Evolutionary conservation across 129 eudicot genomes (phyloP).

Genomic region (Escallonia herrerae): DNA sequence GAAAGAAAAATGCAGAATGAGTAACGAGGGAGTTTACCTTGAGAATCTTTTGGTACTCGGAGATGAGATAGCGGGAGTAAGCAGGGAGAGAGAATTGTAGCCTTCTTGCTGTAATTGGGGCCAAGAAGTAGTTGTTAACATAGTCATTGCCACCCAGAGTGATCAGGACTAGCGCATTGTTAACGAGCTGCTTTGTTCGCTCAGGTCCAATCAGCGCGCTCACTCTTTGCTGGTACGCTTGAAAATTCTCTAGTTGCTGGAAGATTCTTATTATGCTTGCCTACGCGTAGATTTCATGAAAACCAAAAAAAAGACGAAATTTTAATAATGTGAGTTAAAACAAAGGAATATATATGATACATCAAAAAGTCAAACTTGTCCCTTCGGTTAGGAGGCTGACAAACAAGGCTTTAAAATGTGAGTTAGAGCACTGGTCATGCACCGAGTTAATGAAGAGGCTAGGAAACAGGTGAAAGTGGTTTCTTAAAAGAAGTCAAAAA

Average conservation of each 20-base stretch:
- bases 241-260: conserved; percentile 44
- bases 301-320: no score
- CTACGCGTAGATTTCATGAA: conserved; percentile 17
- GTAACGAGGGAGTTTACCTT: conserved; percentile 23
- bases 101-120: conserved; percentile 54
- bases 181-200: conserved; percentile 40
- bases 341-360: no score
- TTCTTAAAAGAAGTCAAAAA: no score
- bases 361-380: no score
- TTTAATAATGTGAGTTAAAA: no score
- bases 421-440: no score
- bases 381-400: no score
- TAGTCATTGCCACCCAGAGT: conserved; percentile 78
- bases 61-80: conserved; percentile 35
- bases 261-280: conserved; percentile 48
- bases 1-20: neutral
- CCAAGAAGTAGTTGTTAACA: conserved; percentile 71
- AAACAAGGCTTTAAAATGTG: no score
- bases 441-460: no score
- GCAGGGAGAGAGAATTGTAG: conserved; percentile 47
- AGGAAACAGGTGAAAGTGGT: no score
- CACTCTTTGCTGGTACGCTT: conserved; percentile 47
- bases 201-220: conserved; percentile 38
- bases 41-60: conserved; percentile 49
- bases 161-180: conserved; percentile 50